phyloP scores from a whole-genome alignment of 345 rosid species.

The Clarkia xantiana region DNA sequence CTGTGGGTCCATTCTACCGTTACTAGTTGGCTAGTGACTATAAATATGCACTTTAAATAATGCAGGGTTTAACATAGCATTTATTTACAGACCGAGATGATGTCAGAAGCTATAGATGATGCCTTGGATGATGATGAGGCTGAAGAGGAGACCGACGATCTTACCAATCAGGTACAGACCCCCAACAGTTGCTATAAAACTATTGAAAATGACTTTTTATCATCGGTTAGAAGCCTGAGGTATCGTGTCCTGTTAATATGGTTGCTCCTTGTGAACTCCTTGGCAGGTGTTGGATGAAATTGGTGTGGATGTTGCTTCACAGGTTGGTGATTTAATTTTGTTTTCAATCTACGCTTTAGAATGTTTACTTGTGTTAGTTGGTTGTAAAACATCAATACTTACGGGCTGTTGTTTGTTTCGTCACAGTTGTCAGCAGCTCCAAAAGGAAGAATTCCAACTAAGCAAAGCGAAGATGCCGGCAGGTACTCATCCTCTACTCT shows the following conservation, averaged over 20 bases:
- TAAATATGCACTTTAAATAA: neutral
- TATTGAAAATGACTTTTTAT: too few relatives aligned
- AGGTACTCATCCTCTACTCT: slow-evolving; percentile 30
- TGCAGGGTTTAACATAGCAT: slow-evolving; percentile 9
- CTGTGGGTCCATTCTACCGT: slow-evolving; percentile 37
- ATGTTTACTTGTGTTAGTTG: neutral
- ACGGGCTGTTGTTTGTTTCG: neutral
- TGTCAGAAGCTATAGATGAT: slow-evolving; percentile 87
- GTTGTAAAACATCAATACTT: neutral
- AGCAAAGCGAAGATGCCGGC: slow-evolving; percentile 41
- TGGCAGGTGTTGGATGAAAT: slow-evolving; percentile 91
- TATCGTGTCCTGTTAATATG: too few relatives aligned
- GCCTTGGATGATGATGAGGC: slow-evolving; percentile 86
- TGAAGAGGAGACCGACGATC: slow-evolving; percentile 87
- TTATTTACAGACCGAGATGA: slow-evolving; percentile 73
- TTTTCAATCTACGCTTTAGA: neutral
- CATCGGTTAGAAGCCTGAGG: too few relatives aligned
- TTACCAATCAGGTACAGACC: slow-evolving; percentile 64
- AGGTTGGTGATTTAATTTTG: slow-evolving; percentile 34
- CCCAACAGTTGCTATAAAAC: neutral
- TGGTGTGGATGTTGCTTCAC: slow-evolving; percentile 86
- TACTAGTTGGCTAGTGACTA: neutral
- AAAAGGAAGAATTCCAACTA: slow-evolving; percentile 56
- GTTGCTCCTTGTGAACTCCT: neutral
- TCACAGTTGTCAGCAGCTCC: slow-evolving; percentile 75